Base-by-base conservation (phyloP, 345 rosid genomes). In the Geranium rotundifolium region DNA sequence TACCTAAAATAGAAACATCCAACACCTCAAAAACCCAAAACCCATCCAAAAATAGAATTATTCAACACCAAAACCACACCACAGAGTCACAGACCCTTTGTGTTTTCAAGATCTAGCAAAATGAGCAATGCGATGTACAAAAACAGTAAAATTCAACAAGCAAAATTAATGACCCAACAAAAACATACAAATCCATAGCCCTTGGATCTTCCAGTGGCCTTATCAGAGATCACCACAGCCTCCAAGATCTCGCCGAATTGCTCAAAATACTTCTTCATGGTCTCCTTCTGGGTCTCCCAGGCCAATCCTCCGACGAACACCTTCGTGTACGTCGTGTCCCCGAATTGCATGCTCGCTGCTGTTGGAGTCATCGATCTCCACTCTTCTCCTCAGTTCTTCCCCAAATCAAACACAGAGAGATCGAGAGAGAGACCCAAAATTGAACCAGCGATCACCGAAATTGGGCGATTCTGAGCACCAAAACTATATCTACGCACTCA, bases 261-360 rank as follows among this genome's bases (percentile, higher is more conserved):
- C 68, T 92, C 91, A 57, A 92, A 92, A 74, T 89, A 87, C 60
- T 80, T 87, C 93, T 83, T 86, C 83, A 92, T 84, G 63, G 98
- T 89, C 62, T 84, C 79, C 79, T 87, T 92, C 73, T 92, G 95
- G 2, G 98, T 92, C 70, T 92, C 98, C 98, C 98, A 92, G 12
- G 98, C 98, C 82, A 92, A 67, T 14, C 98, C 98, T 39, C 98
- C 98, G 13, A 92, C 98, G 75, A 92, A 89, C 64, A 92, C 96
- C 67, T 92, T 92, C 15, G 98, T 92, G 65, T 82, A 89, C 12
- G 98, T 87, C 4, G 98, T 89, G 73, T 92, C 98, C 23, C 92
- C 92, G 31, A 86, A 84, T 75, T 86, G 87, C n/a, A 77, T 66
- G 71, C 72, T 77, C 18, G 65, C 75, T 55, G 59, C 67, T 19